Base-by-base conservation (phyloP, 257 asterid genomes). In the Echium plantagineum region DNA sequence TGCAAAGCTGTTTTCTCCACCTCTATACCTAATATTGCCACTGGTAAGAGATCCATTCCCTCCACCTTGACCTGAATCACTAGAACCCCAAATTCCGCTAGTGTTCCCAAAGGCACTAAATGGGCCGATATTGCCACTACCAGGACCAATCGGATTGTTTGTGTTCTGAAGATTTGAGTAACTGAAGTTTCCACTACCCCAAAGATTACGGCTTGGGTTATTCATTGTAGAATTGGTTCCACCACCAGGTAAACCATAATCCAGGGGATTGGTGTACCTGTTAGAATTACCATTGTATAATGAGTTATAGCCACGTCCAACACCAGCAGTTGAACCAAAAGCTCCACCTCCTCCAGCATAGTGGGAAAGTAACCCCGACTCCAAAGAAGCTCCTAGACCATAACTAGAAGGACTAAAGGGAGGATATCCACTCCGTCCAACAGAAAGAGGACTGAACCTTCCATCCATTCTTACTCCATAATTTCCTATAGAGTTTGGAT, bases 31-130 rank as follows among this genome's bases (percentile, higher is more conserved):
- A 49, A 66, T 61, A 73, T 66, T 83, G 21, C 66, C 76, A 46
- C 64, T 62, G 48, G 68, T 62, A 54, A 77, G 66, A 18, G 81
- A 68, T 66, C 78, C 75, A 55, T 35, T 71, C 64, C 72, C 77
- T 53, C 79, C 76, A 52, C 77, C 83, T 71, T 76, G 83, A 63
- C 78, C 69, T 12, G 78, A 74, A 71, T 70, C 70, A n/a, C 91
- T 66, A 46, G 72, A 74, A 15, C 83, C 90, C 96, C 93, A 81
- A 31, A 82, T 74, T 58, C 81, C 82, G 53, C 90, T 86, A 35
- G 78, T 74, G 65, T 61, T 78, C 66, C 89, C 90, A 48, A 77
- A 80, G 66, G 69, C 62, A 68, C 81, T 70, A 21, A 63, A 74
- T 60, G 74, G 13, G 15, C 85, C 84, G 0, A 69, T 61, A 61